Base-by-base conservation (phyloP, 441 rosid species). In the Jatropha podagrica region DNA sequence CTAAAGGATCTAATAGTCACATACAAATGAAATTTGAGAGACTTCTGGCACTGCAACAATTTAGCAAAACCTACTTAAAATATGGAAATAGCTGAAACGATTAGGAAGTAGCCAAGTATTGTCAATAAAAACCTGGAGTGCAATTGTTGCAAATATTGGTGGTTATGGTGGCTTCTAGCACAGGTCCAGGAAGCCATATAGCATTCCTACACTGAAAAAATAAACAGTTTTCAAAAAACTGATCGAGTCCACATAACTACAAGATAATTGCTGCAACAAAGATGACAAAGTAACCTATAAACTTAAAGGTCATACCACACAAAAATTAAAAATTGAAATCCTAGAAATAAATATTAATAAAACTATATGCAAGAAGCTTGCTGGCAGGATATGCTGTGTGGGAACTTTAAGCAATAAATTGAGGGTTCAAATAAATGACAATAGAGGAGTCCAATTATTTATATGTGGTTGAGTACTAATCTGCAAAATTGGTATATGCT, bases 121-220 rank as follows among this genome's bases (percentile, higher is more conserved):
- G 44, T 40, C 61, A 78, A 71, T 51, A 69, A 67, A 75, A 82
- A 93, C 99, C 98, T 83, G 96, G 98, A 83, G 79, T 83, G 87
- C 99, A 96, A n/a, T 85, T 81, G 79, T 76, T 86, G 88, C 99
- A 96, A 77, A 85, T 73, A 70, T 86, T 86, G 70, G 91, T 69
- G 32, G 97, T 96, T 76, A 96, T 89, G 73, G 88, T 78, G 64
- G 99, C 98, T 88, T 96, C 98, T 70, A 89, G 69, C 78, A 91
- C 78, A 70, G 97, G 90, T 67, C 97, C 99, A 66, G 98, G 99
- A 78, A 96, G 98, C 99, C 98, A 94, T 52, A 94, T 84, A 74
- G 87, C 98, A 84, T 88, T 96, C 82, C 98, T 88, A 83, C 99
- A 94, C 97, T 95, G 87, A 71, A 83, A 76, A 70, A 67, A 49